Evolutionary conservation across 2,329 filamentous ascomycete genomes (phyloP).

Genomic region (Anisogramma anomala): DNA sequence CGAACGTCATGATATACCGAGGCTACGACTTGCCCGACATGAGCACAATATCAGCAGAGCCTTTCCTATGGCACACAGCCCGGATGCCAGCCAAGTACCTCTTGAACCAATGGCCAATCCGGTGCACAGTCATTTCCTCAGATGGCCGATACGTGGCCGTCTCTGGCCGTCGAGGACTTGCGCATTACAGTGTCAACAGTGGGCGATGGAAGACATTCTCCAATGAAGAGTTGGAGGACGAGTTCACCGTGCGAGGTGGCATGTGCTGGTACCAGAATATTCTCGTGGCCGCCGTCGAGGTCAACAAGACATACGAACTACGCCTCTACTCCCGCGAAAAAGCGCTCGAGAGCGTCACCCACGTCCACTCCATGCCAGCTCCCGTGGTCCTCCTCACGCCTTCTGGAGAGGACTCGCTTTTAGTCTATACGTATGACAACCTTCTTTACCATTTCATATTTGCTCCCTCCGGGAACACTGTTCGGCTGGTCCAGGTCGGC

Average conservation of each 20-base stretch:
- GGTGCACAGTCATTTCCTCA: conserved; percentile 72
- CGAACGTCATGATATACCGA: conserved; percentile 81
- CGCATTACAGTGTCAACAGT: conserved; percentile 91
- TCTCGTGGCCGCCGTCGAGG: conserved; percentile 85
- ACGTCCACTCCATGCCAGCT: conserved; percentile 65
- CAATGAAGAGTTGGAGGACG: conserved; percentile 69
- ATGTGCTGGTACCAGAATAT: conserved; percentile 99
- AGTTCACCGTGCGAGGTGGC: conserved; percentile 83
- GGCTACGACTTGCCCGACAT: conserved; percentile 87
- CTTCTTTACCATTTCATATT: conserved; percentile 92
- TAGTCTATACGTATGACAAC: conserved; percentile 97
- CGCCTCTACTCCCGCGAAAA: conserved; percentile 88
- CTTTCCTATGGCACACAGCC: conserved; percentile 88
- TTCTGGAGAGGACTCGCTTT: conserved; percentile 83
- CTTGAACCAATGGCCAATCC: conserved; percentile 86
- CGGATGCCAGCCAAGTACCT: conserved; percentile 79
- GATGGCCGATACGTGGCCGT: conserved; percentile 92
- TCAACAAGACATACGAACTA: conserved; percentile 67
- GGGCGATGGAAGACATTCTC: conserved; percentile 93
- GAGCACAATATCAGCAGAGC: conserved; percentile 82
- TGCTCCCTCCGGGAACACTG: conserved; percentile 52
- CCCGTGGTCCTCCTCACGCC: conserved; percentile 84
- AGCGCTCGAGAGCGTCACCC: conserved; percentile 62
- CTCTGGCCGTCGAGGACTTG: conserved; percentile 83
- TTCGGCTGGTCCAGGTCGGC: conserved; percentile 82